These are phyloP conservation scores for Tylopilus sp. DNA, from an alignment of 768 basidiomycete species.

Conservation along the genomic window DNA sequence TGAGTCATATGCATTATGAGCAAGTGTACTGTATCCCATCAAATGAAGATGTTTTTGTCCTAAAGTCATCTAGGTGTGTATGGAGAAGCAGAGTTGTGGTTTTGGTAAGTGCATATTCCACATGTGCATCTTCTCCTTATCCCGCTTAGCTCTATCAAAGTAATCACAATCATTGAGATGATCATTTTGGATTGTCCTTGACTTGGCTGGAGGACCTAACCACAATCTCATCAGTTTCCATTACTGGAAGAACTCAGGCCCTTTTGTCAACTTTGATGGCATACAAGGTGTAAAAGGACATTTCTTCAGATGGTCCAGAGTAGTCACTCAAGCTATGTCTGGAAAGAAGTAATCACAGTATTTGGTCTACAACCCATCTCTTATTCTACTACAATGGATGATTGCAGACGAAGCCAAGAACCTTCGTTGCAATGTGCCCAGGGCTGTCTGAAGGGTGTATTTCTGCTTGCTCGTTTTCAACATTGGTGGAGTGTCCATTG, in stretches of 20 bases:
- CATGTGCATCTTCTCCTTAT: background rate
- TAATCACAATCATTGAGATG: conserved; percentile 41
- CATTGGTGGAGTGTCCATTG: conserved; percentile 27
- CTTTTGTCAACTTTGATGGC: conserved; percentile 42
- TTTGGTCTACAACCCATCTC: background rate
- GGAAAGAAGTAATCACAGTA: conserved; percentile 46
- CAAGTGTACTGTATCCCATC: conserved; percentile 5
- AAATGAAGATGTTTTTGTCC: background rate
- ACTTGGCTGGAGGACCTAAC: conserved; percentile 52
- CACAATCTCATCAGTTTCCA: conserved; percentile 46
- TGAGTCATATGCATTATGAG: too few species aligned
- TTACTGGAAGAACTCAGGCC: conserved; percentile 51
- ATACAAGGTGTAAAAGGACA: conserved; percentile 28
- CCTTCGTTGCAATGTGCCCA: conserved; percentile 37
- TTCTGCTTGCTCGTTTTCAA: conserved; percentile 33
- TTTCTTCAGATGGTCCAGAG: conserved; percentile 48
- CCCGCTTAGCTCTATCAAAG: conserved; percentile 44
- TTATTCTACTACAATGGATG: conserved; percentile 18
- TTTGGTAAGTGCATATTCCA: conserved; percentile 25
- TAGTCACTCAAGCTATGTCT: conserved; percentile 55
- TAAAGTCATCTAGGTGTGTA: conserved; percentile 27
- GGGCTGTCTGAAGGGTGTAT: conserved; percentile 32
- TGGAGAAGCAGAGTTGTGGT: conserved; percentile 45
- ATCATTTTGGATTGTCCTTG: conserved; percentile 43
- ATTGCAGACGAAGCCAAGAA: conserved; percentile 45